Evolutionary conservation across 257 asterid genomes (phyloP).

Genomic region (Solanum clarkiae): DNA sequence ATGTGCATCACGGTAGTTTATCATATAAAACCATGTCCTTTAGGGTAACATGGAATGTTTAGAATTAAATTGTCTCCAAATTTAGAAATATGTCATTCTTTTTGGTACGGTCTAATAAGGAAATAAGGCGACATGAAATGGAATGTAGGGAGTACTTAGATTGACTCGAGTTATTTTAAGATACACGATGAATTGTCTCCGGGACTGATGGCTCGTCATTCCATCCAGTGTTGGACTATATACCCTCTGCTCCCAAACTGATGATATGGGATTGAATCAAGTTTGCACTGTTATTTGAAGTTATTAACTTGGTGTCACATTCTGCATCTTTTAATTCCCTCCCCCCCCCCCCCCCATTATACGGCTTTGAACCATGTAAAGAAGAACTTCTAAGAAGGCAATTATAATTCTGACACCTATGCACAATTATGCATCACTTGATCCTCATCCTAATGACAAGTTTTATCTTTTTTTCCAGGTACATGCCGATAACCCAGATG

Average conservation of each 20-base stretch:
- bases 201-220: neutral
- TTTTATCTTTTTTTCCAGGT: conserved; percentile 32
- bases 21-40: neutral
- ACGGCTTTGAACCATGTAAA: neutral
- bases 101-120: neutral
- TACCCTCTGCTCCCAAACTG: neutral
- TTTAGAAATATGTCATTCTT: neutral
- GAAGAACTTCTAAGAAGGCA: neutral
- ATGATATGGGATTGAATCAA: neutral
- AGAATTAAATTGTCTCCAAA: neutral
- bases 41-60: neutral
- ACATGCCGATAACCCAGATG: conserved; percentile 98
- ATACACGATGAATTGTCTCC: neutral
- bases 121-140: neutral
- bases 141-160: neutral
- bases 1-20: neutral
- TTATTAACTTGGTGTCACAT: neutral
- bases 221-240: neutral
- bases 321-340: neutral
- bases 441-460: neutral
- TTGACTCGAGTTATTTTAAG: neutral
- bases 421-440: neutral
- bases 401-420: neutral
- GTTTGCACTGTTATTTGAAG: neutral
- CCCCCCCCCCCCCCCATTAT: too few relatives aligned